Base-by-base conservation (phyloP, 768 basidiomycete genomes). In the Serendipita sp. region DNA sequence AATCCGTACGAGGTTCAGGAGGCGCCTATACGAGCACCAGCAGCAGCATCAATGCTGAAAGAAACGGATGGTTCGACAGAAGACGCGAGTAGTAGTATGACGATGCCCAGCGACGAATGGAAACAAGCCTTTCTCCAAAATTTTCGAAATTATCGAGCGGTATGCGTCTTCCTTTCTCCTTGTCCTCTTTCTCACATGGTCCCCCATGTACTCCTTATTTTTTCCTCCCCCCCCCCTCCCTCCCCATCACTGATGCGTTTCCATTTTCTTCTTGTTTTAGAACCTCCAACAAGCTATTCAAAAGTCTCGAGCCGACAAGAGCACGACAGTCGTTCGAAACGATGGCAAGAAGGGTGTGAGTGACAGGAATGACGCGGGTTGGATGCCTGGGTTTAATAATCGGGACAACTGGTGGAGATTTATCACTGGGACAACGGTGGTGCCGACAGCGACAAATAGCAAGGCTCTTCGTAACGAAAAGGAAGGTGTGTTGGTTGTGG, bases 321-420 rank as follows among this genome's bases (percentile, higher is more conserved):
- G 24, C 24, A 24, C 1, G 24, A 24, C 24, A 24, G 1, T 1
- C 24, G 24, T 24, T 24, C 24, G 24, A 1, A 24, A 24, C 24
- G 24, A 24, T 24, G 24, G 24, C 24, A 24, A 24, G 24, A 24
- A 24, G 24, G 24, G 24, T 24, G 24, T 24, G 24, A 24, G 24
- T 24, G 1, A 24, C 24, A 24, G 24, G 1, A 24, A 24, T 24
- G 24, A 24, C 24, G 24, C 24, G 24, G 24, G 24, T 24, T 24
- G 24, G 18, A 35, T 68, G 5, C 67, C 65, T 15, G 46, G 41
- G 16, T 58, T 72, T 54, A 69, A 72, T 70, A 83, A 88, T 66
- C 79, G 89, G 64, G 86, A 88, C 67, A 73, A 77, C 16, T 92
- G 89, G 89, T 91, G 89, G 89, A 79, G 80, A 15, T 92, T 84